phyloP scores from a whole-genome alignment of 2,329 filamentous ascomycete genomes.

The Arthroderma sp. region DNA sequence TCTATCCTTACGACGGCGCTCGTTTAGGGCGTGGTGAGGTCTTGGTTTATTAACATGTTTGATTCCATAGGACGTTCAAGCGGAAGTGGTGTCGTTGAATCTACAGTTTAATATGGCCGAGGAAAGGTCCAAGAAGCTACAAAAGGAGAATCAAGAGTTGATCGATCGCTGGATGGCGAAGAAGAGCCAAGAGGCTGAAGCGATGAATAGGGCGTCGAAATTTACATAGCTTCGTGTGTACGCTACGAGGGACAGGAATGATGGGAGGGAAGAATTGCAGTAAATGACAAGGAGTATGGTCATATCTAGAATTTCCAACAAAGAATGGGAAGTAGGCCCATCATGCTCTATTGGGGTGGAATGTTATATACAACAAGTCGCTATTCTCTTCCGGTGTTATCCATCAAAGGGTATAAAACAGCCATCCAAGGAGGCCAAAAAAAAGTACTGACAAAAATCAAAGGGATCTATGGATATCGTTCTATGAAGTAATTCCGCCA shows the following conservation, averaged over 20 bases:
- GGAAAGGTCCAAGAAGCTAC: slow-evolving; percentile 57
- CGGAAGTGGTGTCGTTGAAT: slow-evolving; percentile 79
- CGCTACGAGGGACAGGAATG: slow-evolving; percentile 1
- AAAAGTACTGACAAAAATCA: not conserved
- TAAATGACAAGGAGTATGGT: not conserved
- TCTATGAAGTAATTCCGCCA: too few relatives aligned
- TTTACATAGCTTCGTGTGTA: slow-evolving; percentile 25
- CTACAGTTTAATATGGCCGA: slow-evolving; percentile 80
- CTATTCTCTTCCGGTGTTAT: too few relatives aligned
- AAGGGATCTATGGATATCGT: not conserved
- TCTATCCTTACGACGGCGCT: not conserved
- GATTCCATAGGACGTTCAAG: slow-evolving; percentile 57
- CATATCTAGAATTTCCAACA: not conserved
- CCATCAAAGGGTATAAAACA: too few relatives aligned
- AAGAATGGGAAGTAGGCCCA: too few relatives aligned
- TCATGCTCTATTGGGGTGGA: too few relatives aligned
- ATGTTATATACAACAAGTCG: too few relatives aligned
- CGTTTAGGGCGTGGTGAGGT: too few relatives aligned
- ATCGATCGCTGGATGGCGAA: slow-evolving; percentile 83
- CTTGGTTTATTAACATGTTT: too few relatives aligned
- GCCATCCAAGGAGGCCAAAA: too few relatives aligned
- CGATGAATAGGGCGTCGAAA: slow-evolving; percentile 56
- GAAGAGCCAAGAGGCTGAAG: slow-evolving; percentile 74
- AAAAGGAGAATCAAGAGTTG: slow-evolving; percentile 74
- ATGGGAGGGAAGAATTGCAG: not conserved